Base-by-base conservation (phyloP, 257 asterid species). In the Solanum pimpinellifolium region DNA sequence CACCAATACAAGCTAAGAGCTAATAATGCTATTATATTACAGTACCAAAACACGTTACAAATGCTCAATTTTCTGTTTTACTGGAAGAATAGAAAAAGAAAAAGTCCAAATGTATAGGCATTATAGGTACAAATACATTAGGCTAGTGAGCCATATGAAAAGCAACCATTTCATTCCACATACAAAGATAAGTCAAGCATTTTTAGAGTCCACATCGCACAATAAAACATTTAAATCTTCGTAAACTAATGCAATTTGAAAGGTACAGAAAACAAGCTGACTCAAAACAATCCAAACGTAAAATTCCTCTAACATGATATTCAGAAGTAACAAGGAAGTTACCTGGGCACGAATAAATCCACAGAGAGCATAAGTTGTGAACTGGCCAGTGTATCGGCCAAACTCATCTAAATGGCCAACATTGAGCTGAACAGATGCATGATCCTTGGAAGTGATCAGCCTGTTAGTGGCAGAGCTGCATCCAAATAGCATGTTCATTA, bases 391-490 rank as follows among this genome's bases (percentile, higher is more conserved):
- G 89, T 95, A 95, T 7, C 90, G 31, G 37, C 99, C 99, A 47
- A 44, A 86, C 92, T 93, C 98, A 85, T 96, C 98, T 92, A 96
- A 74, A 89, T 96, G 98, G 3, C 98, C 98, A 18, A 96, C 44
- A 31, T 96, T 96, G 84, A 96, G 89, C 92, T 96, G 99, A 35
- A 96, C 96, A 7, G 99, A 95, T 0, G 98, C 98, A 39, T 96
- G 98, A 88, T 96, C 98, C 96, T 94, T 96, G 18, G 98, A 96
- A 11, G 98, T 96, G 84, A 96, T 94, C 92, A 96, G 86, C 93
- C 98, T 92, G 87, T 95, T 96, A 9, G 99, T 96, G 27, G 98
- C 98, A 2, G 98, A 96, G 89, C 99, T 96, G 94, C 89, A 92
- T 78, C 21, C 31, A 88, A 33, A 69, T n/a, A 75, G 23, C 7